Evolutionary conservation across 164 flowering plant species (phyloP).

Genomic region (Chloranthus sessilifolius): DNA sequence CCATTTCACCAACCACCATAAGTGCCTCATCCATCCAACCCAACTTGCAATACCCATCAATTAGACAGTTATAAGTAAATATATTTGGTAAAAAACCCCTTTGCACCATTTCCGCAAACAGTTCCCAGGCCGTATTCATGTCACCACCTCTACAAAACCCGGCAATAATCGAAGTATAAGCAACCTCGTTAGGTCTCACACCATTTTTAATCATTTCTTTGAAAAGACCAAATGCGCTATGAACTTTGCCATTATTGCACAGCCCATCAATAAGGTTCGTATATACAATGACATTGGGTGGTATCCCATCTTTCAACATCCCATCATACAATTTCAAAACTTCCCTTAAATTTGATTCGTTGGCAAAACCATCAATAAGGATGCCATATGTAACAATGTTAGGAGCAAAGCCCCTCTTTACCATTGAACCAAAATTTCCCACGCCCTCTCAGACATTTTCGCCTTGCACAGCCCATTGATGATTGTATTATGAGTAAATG

Average conservation of each 20-base stretch:
- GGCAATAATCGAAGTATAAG: conserved; percentile 50
- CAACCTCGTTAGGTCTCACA: conserved; percentile 33
- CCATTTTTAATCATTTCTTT: conserved; percentile 35
- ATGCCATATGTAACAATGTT: conserved; percentile 32
- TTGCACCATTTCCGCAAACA: conserved; percentile 33
- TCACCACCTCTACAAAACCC: conserved; percentile 40
- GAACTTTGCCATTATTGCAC: conserved; percentile 16
- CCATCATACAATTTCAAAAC: conserved; percentile 33
- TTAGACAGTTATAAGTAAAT: conserved; percentile 46
- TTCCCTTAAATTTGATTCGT: conserved; percentile 28
- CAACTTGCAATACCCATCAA: conserved; percentile 42
- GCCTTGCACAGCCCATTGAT: conserved; percentile 38
- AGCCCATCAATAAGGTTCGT: conserved; percentile 41
- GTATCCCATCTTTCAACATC: conserved; percentile 25
- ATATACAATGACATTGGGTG: conserved; percentile 28
- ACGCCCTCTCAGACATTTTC: conserved; percentile 27
- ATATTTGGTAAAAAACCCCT: conserved; percentile 32
- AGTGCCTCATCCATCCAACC: conserved; percentile 29
- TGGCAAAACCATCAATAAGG: conserved; percentile 48
- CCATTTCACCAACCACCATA: conserved; percentile 32
- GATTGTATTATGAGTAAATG: conserved; percentile 33
- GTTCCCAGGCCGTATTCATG: conserved; percentile 33
- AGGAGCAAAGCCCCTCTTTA: conserved; percentile 40
- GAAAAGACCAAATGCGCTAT: conserved; percentile 36
- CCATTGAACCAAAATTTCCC: conserved; percentile 40